phyloP scores from a whole-genome alignment of 352 stramenopile genomes.

The Pythium aristosporum region DNA sequence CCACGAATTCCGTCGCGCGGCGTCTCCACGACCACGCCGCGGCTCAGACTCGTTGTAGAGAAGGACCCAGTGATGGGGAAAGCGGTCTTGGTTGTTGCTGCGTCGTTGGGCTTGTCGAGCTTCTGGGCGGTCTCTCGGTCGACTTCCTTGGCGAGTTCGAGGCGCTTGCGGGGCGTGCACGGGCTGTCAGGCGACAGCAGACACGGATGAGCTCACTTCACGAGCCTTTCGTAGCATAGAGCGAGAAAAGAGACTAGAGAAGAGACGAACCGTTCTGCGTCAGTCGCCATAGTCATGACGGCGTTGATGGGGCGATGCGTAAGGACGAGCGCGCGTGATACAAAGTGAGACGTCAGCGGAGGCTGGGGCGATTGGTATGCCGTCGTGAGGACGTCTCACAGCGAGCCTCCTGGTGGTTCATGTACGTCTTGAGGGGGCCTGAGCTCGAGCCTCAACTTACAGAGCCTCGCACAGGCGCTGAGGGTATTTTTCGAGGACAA shows the following conservation, averaged over 20 bases:
- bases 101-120: constrained; percentile 10
- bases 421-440: neutral
- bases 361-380: neutral
- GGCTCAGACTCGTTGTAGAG: too few relatives aligned
- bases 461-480: neutral
- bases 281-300: constrained; percentile 18
- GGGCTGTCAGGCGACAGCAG: constrained; percentile 30
- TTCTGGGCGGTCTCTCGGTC: constrained; percentile 45
- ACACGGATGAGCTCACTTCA: neutral
- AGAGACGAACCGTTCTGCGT: constrained; percentile 20
- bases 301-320: neutral
- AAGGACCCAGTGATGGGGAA: neutral
- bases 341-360: constrained; percentile 4
- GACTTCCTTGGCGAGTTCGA: constrained; percentile 51
- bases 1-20: constrained; percentile 31
- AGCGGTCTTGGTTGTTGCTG: neutral
- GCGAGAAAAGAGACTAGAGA: neutral
- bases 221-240: neutral
- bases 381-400: neutral
- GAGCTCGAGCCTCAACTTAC: neutral
- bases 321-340: neutral
- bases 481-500: neutral
- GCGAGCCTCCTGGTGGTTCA: neutral
- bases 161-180: constrained; percentile 63
- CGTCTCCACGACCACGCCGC: constrained; percentile 6